A percentile compares a stretch with the other conserved stretches of the same genome.
Evolutionary conservation across 257 asterid genomes (phyloP).

Genomic region (Datura wrightii): DNA sequence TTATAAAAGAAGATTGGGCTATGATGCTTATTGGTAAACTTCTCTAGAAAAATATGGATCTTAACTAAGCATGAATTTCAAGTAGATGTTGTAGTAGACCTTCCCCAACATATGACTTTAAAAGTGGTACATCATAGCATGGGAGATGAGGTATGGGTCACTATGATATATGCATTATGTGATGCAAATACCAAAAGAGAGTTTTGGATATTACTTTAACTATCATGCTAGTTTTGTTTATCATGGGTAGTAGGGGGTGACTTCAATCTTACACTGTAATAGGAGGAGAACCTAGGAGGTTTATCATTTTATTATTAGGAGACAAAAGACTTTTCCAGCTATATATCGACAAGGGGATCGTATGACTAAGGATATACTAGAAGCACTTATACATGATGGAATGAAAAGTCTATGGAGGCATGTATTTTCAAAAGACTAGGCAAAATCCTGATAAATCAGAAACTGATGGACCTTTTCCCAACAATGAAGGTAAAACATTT

Average conservation of each 20-base stretch:
- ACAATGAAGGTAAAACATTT: not conserved
- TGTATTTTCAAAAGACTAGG: not conserved
- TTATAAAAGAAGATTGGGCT: not conserved
- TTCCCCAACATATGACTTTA: not conserved
- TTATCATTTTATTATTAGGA: no score
- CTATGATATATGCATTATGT: not conserved
- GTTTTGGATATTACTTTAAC: no score
- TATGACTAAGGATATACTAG: not conserved
- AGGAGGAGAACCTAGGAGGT: not conserved
- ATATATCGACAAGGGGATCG: no score
- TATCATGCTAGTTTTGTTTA: not conserved
- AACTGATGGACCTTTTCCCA: not conserved
- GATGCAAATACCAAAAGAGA: not conserved
- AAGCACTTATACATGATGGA: not conserved
- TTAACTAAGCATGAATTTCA: not conserved
- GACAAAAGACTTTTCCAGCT: not conserved
- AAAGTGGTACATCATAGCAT: not conserved
- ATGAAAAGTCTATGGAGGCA: not conserved
- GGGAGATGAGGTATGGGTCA: not conserved
- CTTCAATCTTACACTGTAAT: not conserved
- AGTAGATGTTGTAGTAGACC: not conserved
- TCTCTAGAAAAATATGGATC: not conserved
- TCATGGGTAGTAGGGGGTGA: not conserved
- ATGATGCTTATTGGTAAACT: not conserved
- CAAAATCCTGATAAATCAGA: not conserved